These are phyloP conservation scores for Clarkia xantiana DNA, from an alignment of 345 rosid genomes.

Conservation along the genomic window DNA sequence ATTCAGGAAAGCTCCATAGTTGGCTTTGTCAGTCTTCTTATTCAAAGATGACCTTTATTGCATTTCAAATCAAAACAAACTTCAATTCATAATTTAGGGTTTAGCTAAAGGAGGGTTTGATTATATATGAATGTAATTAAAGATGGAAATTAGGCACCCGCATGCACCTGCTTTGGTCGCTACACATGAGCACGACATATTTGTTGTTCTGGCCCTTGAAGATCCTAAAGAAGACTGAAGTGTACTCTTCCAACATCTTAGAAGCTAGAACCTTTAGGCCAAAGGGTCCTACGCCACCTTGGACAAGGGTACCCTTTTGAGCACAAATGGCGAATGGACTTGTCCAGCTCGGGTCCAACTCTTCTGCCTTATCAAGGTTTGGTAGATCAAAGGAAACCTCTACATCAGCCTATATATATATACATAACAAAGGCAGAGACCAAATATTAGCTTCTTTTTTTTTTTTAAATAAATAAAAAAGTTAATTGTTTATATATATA, in stretches of 20 bases:
- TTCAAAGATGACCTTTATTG: constrained; percentile 38
- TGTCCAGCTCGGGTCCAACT: constrained; percentile 37
- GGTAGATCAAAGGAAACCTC: constrained; percentile 35
- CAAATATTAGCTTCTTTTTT: too few species aligned
- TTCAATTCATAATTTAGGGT: too few species aligned
- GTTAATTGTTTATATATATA: too few species aligned
- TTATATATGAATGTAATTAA: neutral
- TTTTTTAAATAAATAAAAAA: too few species aligned
- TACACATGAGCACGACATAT: constrained; percentile 61
- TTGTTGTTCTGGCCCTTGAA: constrained; percentile 28
- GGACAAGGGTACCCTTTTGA: constrained; percentile 26
- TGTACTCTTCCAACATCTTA: constrained; percentile 36
- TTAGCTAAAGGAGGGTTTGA: too few species aligned
- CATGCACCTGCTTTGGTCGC: constrained; percentile 86
- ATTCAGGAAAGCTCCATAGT: constrained; percentile 49
- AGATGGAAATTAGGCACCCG: too few species aligned
- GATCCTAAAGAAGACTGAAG: constrained; percentile 54
- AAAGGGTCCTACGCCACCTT: constrained; percentile 54
- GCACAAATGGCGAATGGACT: constrained; percentile 49
- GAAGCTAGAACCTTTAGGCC: constrained; percentile 58
- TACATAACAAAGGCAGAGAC: too few species aligned
- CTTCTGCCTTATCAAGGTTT: constrained; percentile 36
- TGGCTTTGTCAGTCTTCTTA: constrained; percentile 19
- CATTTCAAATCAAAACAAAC: neutral
- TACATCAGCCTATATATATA: constrained; percentile 69